phyloP scores from a whole-genome alignment of 1,284 basidiomycete species.

The Ceratobasidium sp. region DNA sequence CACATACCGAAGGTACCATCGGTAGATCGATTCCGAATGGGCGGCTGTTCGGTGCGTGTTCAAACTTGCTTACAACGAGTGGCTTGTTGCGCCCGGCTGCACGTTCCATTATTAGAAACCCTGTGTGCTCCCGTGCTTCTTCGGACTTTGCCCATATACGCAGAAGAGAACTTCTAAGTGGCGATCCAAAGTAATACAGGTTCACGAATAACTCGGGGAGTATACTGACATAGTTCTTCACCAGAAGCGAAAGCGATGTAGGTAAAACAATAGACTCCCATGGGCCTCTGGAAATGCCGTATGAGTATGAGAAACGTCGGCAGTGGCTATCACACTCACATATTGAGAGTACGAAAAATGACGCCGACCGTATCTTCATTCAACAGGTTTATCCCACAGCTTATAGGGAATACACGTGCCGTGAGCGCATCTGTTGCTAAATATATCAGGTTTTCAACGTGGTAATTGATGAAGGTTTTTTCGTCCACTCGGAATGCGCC shows the following conservation, averaged over 20 bases:
- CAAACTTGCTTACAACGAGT: not conserved
- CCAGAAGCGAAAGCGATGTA: not conserved
- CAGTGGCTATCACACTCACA: not conserved
- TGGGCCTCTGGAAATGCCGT: not conserved
- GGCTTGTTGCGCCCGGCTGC: not conserved
- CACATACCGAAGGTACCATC: not conserved
- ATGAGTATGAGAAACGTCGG: not conserved
- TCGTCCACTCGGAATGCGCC: not conserved
- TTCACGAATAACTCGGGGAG: not conserved
- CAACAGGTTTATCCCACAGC: not conserved
- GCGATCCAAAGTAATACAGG: constrained; percentile 1
- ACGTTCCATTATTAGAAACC: not conserved
- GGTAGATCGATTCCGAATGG: not conserved
- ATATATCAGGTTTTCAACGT: not conserved
- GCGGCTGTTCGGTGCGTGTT: constrained; percentile 9
- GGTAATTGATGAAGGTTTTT: not conserved
- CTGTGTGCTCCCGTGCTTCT: not conserved
- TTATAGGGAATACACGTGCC: not conserved
- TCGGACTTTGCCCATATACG: constrained; percentile 1
- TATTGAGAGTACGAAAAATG: not conserved
- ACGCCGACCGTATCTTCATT: not conserved
- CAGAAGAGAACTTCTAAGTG: not conserved
- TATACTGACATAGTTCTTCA: not conserved
- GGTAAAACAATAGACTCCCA: constrained; percentile 6
- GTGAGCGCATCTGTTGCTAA: not conserved